These are phyloP conservation scores for Glarea lozoyensis DNA, from an alignment of 495 filamentous ascomycete genomes.

Conservation along the genomic window DNA sequence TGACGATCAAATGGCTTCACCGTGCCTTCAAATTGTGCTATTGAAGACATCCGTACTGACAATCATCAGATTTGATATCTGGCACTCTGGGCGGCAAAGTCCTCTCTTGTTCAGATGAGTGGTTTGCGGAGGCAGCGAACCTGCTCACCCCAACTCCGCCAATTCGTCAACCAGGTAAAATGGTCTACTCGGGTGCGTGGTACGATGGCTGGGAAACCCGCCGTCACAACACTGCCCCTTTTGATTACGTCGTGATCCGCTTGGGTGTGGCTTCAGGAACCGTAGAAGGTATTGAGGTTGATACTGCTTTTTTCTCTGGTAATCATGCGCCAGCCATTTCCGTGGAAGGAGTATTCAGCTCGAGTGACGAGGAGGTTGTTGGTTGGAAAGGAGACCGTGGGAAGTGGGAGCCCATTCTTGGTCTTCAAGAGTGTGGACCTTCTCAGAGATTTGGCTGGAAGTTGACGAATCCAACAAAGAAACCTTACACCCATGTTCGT, in stretches of 20 bases:
- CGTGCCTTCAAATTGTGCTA: neutral
- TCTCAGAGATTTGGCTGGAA: slow-evolving; percentile 72
- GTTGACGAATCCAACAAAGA: slow-evolving; percentile 45
- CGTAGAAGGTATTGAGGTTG: slow-evolving; percentile 73
- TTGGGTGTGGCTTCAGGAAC: slow-evolving; percentile 71
- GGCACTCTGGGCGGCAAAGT: slow-evolving; percentile 63
- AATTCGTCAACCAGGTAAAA: slow-evolving; percentile 69
- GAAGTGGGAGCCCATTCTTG: slow-evolving; percentile 66
- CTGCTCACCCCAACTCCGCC: slow-evolving; percentile 68
- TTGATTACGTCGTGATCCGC: slow-evolving; percentile 77
- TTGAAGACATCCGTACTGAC: slow-evolving; percentile 6
- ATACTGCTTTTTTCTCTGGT: slow-evolving; percentile 79
- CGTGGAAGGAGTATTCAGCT: slow-evolving; percentile 67
- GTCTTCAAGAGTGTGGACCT: slow-evolving; percentile 62
- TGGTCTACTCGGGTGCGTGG: slow-evolving; percentile 82
- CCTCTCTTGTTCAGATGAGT: slow-evolving; percentile 76
- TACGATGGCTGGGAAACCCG: slow-evolving; percentile 95
- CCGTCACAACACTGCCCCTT: slow-evolving; percentile 68
- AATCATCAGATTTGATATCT: slow-evolving; percentile 60
- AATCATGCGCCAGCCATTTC: slow-evolving; percentile 80
- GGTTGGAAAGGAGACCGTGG: slow-evolving; percentile 46
- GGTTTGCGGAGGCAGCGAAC: slow-evolving; percentile 77
- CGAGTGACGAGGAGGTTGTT: slow-evolving; percentile 50
- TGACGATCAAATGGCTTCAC: neutral
- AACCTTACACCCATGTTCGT: slow-evolving; percentile 75